Percentiles rank a stretch among this genome's conserved stretches.
phyloP scores from a whole-genome alignment of 2,329 filamentous ascomycete species.

The Xylaria sp. region DNA sequence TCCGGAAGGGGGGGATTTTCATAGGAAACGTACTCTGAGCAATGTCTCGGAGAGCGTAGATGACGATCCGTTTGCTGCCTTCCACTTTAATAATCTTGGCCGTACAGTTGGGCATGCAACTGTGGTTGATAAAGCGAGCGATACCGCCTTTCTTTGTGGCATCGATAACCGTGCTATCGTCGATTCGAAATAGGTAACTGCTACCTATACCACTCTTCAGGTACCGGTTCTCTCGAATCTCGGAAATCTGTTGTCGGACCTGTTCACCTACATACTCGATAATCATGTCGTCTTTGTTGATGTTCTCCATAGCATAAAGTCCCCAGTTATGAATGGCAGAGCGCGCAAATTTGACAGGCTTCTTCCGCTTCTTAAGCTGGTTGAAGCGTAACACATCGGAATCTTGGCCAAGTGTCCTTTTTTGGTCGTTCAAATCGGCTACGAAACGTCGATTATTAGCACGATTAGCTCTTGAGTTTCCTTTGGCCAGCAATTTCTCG shows the following conservation, averaged over 20 bases:
- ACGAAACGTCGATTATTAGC: conserved; percentile 95
- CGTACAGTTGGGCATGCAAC: conserved; percentile 97
- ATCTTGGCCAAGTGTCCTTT: conserved; percentile 83
- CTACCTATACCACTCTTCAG: conserved; percentile 96
- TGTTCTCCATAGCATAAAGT: conserved; percentile 96
- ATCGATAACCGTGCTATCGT: conserved; percentile 97
- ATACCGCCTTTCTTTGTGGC: conserved; percentile 99
- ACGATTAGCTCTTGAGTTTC: conserved; percentile 91
- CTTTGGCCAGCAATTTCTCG: conserved; percentile 84
- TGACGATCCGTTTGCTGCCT: conserved; percentile 97
- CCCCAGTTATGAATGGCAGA: conserved; percentile 99
- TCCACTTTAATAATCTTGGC: conserved; percentile 99
- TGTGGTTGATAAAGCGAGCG: conserved; percentile 98
- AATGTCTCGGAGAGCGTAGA: conserved; percentile 97
- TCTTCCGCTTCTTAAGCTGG: conserved; percentile 99
- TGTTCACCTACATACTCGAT: conserved; percentile 99
- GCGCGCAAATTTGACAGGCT: conserved; percentile 96
- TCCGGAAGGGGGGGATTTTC: conserved; percentile 7
- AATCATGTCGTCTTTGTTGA: conserved; percentile 98
- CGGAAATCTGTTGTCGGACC: conserved; percentile 96
- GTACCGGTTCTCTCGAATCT: conserved; percentile 91
- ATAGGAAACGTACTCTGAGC: conserved; percentile 78
- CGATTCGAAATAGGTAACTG: conserved; percentile 97
- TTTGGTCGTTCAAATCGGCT: conserved; percentile 94
- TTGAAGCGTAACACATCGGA: conserved; percentile 97